phyloP scores from a whole-genome alignment of 2,329 filamentous ascomycete species.

The Emmonsia crescens region DNA sequence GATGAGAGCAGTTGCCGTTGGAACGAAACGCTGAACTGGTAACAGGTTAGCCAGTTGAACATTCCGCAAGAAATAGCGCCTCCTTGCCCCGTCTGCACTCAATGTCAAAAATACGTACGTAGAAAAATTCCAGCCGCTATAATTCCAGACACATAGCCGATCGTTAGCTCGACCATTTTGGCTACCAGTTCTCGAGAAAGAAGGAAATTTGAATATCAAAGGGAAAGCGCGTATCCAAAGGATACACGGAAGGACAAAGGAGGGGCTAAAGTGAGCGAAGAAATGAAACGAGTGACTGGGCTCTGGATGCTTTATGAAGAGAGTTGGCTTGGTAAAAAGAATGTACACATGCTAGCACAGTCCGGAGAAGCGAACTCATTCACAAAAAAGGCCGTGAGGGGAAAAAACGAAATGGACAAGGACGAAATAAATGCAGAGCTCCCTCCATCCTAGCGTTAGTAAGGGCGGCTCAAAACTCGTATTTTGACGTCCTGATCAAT shows the following conservation, averaged over 20 bases:
- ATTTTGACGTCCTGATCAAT: background rate
- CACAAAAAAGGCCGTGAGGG: background rate
- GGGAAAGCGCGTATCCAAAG: background rate
- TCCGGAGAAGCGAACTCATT: background rate
- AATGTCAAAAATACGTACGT: conserved; percentile 12
- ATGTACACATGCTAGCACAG: background rate
- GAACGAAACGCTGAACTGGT: conserved; percentile 29
- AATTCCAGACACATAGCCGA: conserved; percentile 32
- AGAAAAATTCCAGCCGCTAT: conserved; percentile 30
- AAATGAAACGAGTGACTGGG: background rate
- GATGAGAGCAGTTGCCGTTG: conserved; percentile 27
- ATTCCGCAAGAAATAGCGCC: background rate
- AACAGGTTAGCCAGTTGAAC: background rate
- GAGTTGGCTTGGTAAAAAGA: background rate
- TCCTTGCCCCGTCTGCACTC: background rate
- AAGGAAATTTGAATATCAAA: background rate
- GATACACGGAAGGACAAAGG: background rate
- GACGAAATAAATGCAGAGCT: background rate
- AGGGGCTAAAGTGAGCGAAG: background rate
- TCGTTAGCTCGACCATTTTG: conserved; percentile 17
- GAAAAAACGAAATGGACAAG: background rate
- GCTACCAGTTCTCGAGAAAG: background rate
- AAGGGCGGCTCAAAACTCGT: background rate
- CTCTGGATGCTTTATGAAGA: background rate
- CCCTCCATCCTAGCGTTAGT: background rate